Evolutionary conservation across 1,139 yeast species (phyloP).

Genomic region (Sugiyamaella xylanicola): DNA sequence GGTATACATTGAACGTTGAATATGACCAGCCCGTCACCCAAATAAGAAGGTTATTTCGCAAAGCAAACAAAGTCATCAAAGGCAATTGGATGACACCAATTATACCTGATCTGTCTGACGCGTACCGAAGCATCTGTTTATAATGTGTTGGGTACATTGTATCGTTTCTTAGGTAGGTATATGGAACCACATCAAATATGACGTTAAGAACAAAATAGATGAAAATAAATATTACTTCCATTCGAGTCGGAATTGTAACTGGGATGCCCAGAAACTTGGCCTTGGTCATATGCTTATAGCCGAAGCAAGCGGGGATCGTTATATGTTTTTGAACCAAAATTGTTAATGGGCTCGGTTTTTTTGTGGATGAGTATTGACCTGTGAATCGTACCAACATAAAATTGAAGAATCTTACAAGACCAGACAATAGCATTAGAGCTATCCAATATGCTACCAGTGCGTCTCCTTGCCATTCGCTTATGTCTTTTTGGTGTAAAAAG

Average conservation of each 20-base stretch:
- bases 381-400: conserved; percentile 34
- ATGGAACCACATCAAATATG: conserved; percentile 49
- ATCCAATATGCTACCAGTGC: conserved; percentile 43
- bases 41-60: conserved; percentile 60
- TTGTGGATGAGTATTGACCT: conserved; percentile 33
- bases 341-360: conserved; percentile 30
- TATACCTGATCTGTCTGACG: conserved; percentile 62
- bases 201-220: conserved; percentile 52
- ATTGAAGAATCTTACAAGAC: conserved; percentile 28
- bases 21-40: conserved; percentile 64
- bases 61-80: conserved; percentile 57
- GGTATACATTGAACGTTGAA: conserved; percentile 59
- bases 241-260: conserved; percentile 59
- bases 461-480: conserved; percentile 41
- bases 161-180: conserved; percentile 45
- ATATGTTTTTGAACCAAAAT: conserved; percentile 35
- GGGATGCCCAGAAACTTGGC: conserved; percentile 33
- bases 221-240: conserved; percentile 55
- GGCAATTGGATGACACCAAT: conserved; percentile 61
- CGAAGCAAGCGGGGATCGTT: conserved; percentile 41
- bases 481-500: conserved; percentile 38
- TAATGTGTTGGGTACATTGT: conserved; percentile 46
- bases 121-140: conserved; percentile 50
- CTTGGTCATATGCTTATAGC: conserved; percentile 38
- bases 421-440: conserved; percentile 34